phyloP scores from a whole-genome alignment of 2,329 filamentous ascomycete species.

The Penicillium rolfsii region DNA sequence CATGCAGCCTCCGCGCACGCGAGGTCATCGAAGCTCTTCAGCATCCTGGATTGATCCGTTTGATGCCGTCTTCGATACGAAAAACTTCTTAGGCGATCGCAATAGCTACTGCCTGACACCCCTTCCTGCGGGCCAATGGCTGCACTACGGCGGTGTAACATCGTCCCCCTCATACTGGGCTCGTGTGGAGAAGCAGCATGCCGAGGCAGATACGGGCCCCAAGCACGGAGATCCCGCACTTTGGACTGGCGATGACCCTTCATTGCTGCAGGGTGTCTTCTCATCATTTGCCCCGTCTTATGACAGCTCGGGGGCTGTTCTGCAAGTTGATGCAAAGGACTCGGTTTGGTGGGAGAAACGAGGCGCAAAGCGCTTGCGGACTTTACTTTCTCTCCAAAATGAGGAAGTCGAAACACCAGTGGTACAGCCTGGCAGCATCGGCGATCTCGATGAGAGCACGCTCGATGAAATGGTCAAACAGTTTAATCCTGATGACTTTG shows the following conservation, averaged over 20 bases:
- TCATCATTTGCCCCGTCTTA: constrained; percentile 54
- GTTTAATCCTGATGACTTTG: constrained; percentile 44
- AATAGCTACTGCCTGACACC: constrained; percentile 47
- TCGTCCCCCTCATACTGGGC: constrained; percentile 45
- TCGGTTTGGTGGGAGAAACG: constrained; percentile 52
- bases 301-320: constrained; percentile 49
- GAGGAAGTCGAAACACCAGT: constrained; percentile 27
- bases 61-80: constrained; percentile 42
- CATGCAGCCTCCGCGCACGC: constrained; percentile 46
- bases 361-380: constrained; percentile 44
- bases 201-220: constrained; percentile 27
- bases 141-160: constrained; percentile 47
- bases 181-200: constrained; percentile 40
- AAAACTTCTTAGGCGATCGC: constrained; percentile 40
- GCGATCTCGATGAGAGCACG: constrained; percentile 44
- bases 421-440: constrained; percentile 35
- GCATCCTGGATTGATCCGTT: constrained; percentile 48
- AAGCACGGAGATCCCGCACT: constrained; percentile 34
- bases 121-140: constrained; percentile 48
- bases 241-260: constrained; percentile 39
- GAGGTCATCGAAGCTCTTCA: constrained; percentile 38
- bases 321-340: constrained; percentile 48
- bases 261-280: constrained; percentile 49
- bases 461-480: constrained; percentile 49
- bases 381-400: constrained; percentile 38